These are phyloP conservation scores for Rhizoclosmatium globosum DNA, from an alignment of 192 early-diverging fungal genomes.

Conservation along the genomic window DNA sequence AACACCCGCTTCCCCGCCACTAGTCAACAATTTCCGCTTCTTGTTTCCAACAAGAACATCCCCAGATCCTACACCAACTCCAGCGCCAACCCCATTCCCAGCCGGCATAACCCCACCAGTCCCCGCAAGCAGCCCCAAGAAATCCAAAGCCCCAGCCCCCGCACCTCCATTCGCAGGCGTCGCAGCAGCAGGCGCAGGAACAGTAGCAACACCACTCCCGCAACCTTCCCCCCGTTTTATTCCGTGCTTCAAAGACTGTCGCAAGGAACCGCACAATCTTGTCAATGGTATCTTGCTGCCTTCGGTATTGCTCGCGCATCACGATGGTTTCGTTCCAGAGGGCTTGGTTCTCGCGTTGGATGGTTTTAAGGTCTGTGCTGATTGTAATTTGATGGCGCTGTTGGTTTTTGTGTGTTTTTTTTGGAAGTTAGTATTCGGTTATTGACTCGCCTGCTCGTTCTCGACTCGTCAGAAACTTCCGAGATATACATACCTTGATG, in stretches of 20 bases:
- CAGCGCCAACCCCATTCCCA: neutral
- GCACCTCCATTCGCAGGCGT: neutral
- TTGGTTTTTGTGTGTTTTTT: neutral
- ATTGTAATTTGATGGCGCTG: constrained; percentile 88
- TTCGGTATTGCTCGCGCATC: constrained; percentile 79
- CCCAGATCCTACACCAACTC: neutral
- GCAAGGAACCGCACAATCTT: constrained; percentile 94
- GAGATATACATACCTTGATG: constrained; percentile 62
- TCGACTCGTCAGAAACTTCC: neutral
- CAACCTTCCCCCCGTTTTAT: constrained; percentile 15
- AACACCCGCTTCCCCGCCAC: constrained; percentile 18
- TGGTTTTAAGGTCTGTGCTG: constrained; percentile 81
- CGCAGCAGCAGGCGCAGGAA: neutral
- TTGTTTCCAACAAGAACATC: constrained; percentile 31
- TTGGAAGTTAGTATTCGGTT: neutral
- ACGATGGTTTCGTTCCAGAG: constrained; percentile 86
- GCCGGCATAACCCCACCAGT: neutral
- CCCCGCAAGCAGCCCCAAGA: neutral
- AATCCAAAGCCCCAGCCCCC: constrained; percentile 10
- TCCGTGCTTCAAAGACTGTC: constrained; percentile 72
- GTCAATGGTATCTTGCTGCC: constrained; percentile 92
- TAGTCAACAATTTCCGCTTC: constrained; percentile 44
- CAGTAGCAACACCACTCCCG: neutral
- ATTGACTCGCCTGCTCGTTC: neutral
- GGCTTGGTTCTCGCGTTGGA: constrained; percentile 88